phyloP scores from a whole-genome alignment of 306 rosid genomes.

The Quercus rubra region DNA sequence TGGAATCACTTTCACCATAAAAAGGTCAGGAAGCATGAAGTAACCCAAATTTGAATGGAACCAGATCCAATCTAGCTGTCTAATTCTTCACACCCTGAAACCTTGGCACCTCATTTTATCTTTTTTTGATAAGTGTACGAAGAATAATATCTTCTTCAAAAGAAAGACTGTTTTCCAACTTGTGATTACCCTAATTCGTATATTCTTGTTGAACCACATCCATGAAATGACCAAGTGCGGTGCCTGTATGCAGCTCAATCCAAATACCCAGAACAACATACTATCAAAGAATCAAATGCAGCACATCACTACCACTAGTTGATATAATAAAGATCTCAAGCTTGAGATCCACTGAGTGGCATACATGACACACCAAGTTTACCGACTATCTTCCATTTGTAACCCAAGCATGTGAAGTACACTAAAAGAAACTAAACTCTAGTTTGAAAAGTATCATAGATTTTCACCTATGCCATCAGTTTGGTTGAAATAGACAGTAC shows the following conservation, averaged over 20 bases:
- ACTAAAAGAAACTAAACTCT: not conserved
- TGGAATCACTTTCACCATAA: no score
- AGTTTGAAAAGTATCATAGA: not conserved
- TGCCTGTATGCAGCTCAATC: not conserved
- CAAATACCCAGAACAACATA: not conserved
- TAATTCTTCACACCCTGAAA: not conserved
- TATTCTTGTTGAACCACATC: not conserved
- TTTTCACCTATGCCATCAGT: not conserved
- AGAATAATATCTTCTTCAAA: not conserved
- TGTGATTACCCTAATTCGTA: not conserved
- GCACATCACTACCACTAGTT: not conserved
- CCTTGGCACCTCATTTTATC: no score
- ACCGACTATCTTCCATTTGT: not conserved
- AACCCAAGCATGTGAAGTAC: not conserved
- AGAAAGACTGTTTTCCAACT: not conserved
- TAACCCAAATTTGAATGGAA: no score
- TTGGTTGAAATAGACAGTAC: constrained; percentile 23
- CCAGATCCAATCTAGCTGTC: not conserved
- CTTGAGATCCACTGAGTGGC: not conserved
- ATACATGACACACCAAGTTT: no score
- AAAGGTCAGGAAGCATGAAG: no score
- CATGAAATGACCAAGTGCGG: not conserved
- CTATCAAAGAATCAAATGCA: not conserved
- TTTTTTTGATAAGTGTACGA: no score
- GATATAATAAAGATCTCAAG: not conserved